phyloP scores from a whole-genome alignment of 345 rosid genomes.

The Eucalyptus fibrosa region DNA sequence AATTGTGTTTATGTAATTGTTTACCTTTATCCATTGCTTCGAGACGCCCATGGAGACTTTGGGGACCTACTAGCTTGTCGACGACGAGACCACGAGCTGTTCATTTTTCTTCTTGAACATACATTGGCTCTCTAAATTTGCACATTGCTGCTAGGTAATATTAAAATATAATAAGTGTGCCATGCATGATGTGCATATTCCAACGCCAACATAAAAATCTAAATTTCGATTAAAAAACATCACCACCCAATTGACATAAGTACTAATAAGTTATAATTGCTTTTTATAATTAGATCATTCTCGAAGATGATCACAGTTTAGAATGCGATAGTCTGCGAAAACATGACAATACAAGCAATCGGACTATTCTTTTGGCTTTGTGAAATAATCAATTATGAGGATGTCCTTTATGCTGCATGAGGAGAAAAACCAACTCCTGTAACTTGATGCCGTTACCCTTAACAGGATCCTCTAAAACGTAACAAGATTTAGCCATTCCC shows the following conservation, averaged over 20 bases:
- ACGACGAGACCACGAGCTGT: conserved; percentile 23
- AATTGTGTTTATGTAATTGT: background rate
- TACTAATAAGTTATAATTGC: too few species aligned
- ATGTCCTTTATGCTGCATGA: background rate
- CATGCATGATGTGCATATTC: too few species aligned
- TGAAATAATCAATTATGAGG: background rate
- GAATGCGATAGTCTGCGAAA: background rate
- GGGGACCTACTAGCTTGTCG: conserved; percentile 12
- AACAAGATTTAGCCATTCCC: too few species aligned
- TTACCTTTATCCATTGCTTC: background rate
- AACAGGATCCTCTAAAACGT: background rate
- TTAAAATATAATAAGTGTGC: too few species aligned
- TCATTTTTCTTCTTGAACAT: conserved; percentile 5
- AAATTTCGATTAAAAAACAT: too few species aligned
- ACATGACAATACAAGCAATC: background rate
- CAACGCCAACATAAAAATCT: too few species aligned
- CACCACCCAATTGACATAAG: too few species aligned
- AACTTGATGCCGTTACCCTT: background rate
- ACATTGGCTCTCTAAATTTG: background rate
- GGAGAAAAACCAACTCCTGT: background rate
- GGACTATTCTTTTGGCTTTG: background rate
- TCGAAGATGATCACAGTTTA: background rate
- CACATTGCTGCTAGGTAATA: background rate
- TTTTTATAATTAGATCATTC: too few species aligned
- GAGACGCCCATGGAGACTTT: conserved; percentile 16